phyloP scores from a whole-genome alignment of 164 flowering plant species.

The Aristolochia californica region DNA sequence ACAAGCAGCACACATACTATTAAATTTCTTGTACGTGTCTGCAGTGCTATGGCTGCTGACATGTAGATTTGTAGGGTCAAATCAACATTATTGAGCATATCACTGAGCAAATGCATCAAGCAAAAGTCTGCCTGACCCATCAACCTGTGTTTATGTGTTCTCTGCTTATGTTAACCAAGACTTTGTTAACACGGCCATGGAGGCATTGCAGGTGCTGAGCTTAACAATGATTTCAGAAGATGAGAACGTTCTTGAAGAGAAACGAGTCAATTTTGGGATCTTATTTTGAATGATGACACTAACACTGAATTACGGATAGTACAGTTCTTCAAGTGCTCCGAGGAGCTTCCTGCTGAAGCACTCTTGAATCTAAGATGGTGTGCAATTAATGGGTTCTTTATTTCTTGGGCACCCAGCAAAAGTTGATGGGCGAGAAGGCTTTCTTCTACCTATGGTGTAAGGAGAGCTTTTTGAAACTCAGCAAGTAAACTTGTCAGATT shows the following conservation, averaged over 20 bases:
- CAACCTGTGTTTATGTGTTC: conserved; percentile 60
- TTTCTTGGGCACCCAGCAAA: conserved; percentile 52
- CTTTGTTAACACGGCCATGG: conserved; percentile 49
- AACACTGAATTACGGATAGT: conserved; percentile 44
- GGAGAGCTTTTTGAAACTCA: no score
- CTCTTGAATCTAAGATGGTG: conserved; percentile 77
- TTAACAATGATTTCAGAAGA: conserved; percentile 63
- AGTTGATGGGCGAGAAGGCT: conserved; percentile 70
- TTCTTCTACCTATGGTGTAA: conserved; percentile 6
- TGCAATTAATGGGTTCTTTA: conserved; percentile 35
- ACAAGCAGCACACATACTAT: no score
- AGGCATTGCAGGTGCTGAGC: conserved; percentile 81
- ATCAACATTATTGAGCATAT: conserved; percentile 64
- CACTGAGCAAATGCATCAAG: conserved; percentile 56
- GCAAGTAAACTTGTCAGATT: no score
- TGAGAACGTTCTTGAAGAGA: conserved; percentile 24
- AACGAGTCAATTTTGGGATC: conserved; percentile 22
- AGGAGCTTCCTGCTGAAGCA: conserved; percentile 37
- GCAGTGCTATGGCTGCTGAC: background rate
- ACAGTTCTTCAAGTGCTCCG: conserved; percentile 25
- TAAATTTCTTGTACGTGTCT: no score
- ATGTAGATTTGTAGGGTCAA: conserved; percentile 36
- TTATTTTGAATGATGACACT: conserved; percentile 39
- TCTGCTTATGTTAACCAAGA: conserved; percentile 42
- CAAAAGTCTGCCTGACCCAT: conserved; percentile 64